Conservation (phyloP, 768 basidiomycete genomes). For the Suillus bovinus region DNA sequence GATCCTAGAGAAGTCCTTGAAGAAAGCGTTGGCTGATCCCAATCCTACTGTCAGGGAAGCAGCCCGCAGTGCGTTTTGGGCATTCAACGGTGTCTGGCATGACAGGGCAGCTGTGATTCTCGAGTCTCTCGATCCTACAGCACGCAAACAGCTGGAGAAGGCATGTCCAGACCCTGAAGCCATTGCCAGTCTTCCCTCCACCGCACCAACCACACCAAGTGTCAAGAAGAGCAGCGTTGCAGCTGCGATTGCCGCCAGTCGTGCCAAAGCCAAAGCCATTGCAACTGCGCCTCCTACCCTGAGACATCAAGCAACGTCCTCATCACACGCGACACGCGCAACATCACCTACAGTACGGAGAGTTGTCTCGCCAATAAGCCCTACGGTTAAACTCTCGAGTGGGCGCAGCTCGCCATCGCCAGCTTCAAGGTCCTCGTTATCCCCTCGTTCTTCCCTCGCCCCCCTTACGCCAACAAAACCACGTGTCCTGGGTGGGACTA, state of each 20-base stretch:
- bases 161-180: conserved; percentile 64
- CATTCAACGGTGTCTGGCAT: conserved; percentile 73
- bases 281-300: conserved; percentile 79
- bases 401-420: conserved; percentile 39
- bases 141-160: conserved; percentile 85
- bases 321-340: conserved; percentile 51
- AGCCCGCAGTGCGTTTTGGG: conserved; percentile 78
- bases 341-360: conserved; percentile 43
- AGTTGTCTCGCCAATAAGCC: conserved; percentile 42
- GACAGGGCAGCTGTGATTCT: conserved; percentile 65
- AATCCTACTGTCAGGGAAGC: conserved; percentile 79
- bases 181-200: conserved; percentile 40
- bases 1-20: conserved; percentile 69
- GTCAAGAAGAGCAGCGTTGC: conserved; percentile 81
- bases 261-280: conserved; percentile 84
- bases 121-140: conserved; percentile 62
- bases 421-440: conserved; percentile 46
- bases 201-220: conserved; percentile 47
- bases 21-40: conserved; percentile 72
- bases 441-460: conserved; percentile 48
- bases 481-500: conserved; percentile 38
- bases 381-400: conserved; percentile 41
- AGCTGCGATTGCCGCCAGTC: conserved; percentile 86
- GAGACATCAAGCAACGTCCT: conserved; percentile 80
- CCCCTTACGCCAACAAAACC: conserved; percentile 45